A percentile compares a stretch with the other conserved stretches of the same genome.
phyloP scores from a whole-genome alignment of 1,284 basidiomycete species.

The Pyrrhoderma noxium region DNA sequence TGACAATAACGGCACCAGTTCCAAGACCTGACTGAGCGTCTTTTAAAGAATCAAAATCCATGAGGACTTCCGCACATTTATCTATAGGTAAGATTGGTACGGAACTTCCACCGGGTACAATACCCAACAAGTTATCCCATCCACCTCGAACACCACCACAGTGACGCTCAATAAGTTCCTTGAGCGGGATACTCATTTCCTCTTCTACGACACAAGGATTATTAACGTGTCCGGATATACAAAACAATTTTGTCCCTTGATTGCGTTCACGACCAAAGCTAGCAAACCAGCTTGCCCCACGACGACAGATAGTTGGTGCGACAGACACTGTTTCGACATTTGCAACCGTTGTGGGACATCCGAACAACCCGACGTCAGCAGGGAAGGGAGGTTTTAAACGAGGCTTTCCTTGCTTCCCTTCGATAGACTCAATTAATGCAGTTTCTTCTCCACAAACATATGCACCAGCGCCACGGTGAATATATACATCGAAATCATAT shows the following conservation, averaged over 20 bases:
- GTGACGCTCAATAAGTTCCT: slow-evolving; percentile 93
- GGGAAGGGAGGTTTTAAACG: slow-evolving; percentile 99
- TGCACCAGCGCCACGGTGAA: slow-evolving; percentile 95
- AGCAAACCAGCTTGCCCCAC: slow-evolving; percentile 91
- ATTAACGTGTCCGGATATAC: slow-evolving; percentile 96
- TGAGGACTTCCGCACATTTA: slow-evolving; percentile 79
- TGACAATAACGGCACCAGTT: slow-evolving; percentile 97
- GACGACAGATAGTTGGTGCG: slow-evolving; percentile 91
- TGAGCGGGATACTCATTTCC: slow-evolving; percentile 96
- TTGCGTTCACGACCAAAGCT: slow-evolving; percentile 90
- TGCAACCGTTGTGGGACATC: slow-evolving; percentile 94
- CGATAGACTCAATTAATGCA: slow-evolving; percentile 92
- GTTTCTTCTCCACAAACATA: slow-evolving; percentile 99
- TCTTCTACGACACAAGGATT: slow-evolving; percentile 98
- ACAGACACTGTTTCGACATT: slow-evolving; percentile 99
- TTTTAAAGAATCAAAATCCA: slow-evolving; percentile 98
- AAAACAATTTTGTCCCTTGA: slow-evolving; percentile 93
- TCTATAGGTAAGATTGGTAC: slow-evolving; percentile 90
- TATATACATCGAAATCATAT: slow-evolving; percentile 93
- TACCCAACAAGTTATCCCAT: slow-evolving; percentile 94
- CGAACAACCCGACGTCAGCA: slow-evolving; percentile 94
- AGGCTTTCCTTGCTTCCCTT: slow-evolving; percentile 98
- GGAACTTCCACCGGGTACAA: slow-evolving; percentile 92
- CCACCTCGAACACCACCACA: slow-evolving; percentile 93
- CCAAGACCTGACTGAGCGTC: slow-evolving; percentile 93